Evolutionary conservation across 768 basidiomycete genomes (phyloP).

Genomic region (Antrodiella citrinella): DNA sequence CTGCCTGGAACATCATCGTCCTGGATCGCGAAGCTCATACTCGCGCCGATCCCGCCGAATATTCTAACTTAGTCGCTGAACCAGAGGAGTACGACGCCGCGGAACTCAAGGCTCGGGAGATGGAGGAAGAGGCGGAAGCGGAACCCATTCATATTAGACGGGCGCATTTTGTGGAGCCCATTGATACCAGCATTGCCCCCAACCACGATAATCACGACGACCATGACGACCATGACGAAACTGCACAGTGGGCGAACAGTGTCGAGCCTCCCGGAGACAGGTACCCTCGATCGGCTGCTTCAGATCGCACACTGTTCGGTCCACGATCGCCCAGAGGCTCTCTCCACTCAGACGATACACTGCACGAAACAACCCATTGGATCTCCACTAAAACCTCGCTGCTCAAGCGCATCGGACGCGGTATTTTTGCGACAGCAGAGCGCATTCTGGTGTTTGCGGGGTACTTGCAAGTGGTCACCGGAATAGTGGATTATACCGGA

Average conservation of each 20-base stretch:
- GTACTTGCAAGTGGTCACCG: constrained; percentile 55
- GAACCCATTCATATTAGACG: constrained; percentile 12
- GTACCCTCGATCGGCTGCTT: constrained; percentile 37
- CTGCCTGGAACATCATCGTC: constrained; percentile 52
- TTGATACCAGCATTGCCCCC: constrained; percentile 15
- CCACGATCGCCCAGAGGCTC: constrained; percentile 30
- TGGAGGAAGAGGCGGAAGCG: constrained; percentile 9
- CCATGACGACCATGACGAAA: constrained; percentile 27
- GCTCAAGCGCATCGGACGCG: constrained; percentile 35
- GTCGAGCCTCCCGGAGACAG: constrained; percentile 31
- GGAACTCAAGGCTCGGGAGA: constrained; percentile 28
- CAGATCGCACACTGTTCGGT: constrained; percentile 48
- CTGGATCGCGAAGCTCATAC: constrained; percentile 35
- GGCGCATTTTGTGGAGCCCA: constrained; percentile 16
- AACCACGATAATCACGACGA: constrained; percentile 18
- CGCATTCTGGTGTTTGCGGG: constrained; percentile 63
- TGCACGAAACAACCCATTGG: constrained; percentile 29
- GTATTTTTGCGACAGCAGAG: constrained; percentile 47
- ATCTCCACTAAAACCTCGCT: constrained; percentile 17
- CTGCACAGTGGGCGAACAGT: constrained; percentile 48
- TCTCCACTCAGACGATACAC: constrained; percentile 50
- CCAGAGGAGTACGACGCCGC: constrained; percentile 44
- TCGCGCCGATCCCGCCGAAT: constrained; percentile 34
- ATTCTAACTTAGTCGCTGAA: constrained; percentile 46
- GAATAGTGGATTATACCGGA: constrained; percentile 78